Conservation (phyloP, 331 rosid genomes). For the Cucumis variabilis region DNA sequence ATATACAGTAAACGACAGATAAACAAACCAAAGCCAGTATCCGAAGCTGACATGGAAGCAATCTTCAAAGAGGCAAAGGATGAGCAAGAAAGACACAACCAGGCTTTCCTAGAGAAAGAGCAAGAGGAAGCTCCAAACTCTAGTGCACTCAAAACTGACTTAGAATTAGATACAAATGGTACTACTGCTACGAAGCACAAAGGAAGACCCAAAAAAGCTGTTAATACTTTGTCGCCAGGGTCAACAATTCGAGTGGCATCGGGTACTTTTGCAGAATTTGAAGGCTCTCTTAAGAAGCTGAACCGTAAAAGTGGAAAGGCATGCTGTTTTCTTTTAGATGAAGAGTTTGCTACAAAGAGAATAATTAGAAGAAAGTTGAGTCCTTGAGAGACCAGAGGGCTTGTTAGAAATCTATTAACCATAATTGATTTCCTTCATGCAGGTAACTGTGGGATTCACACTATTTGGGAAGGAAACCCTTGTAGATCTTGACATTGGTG, state of each 20-base stretch:
- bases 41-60: conserved; percentile 72
- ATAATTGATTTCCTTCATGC: conserved; percentile 48
- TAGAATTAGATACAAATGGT: conserved; percentile 38
- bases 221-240: conserved; percentile 53
- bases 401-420: not conserved
- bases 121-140: conserved; percentile 39
- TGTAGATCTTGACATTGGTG: conserved; percentile 65
- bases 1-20: conserved; percentile 75
- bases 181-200: conserved; percentile 55
- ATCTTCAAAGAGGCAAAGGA: conserved; percentile 74
- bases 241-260: conserved; percentile 71
- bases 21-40: conserved; percentile 77
- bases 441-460: conserved; percentile 83
- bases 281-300: conserved; percentile 85
- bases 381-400: not conserved
- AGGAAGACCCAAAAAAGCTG: conserved; percentile 48
- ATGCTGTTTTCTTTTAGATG: conserved; percentile 26
- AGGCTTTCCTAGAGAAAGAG: conserved; percentile 73
- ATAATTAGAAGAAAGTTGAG: not conserved
- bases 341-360: not conserved
- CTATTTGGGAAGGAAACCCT: conserved; percentile 92
- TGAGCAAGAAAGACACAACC: conserved; percentile 73
- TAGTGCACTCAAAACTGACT: conserved; percentile 33
- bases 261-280: conserved; percentile 76
- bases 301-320: conserved; percentile 75